Conservation (phyloP, 495 filamentous ascomycete species). For the Neurospora sp. region DNA sequence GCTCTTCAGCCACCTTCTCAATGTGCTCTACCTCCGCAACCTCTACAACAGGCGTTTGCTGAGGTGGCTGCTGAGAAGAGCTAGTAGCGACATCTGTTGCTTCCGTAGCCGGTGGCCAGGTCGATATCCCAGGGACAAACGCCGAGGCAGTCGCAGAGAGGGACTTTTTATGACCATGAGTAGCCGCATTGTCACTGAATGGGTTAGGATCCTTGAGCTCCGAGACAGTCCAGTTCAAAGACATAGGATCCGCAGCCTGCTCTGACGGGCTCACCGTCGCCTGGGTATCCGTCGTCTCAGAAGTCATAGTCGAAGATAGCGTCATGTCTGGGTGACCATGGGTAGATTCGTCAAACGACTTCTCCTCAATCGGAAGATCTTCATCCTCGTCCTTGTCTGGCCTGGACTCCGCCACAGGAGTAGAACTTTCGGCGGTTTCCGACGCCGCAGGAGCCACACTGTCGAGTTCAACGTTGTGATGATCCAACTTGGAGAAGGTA, state of each 20-base stretch:
- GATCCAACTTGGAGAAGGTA: conserved; percentile 62
- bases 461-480: conserved; percentile 47
- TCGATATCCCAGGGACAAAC: conserved; percentile 50
- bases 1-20: conserved; percentile 1
- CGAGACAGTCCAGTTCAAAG: conserved; percentile 32
- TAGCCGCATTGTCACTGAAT: conserved; percentile 27
- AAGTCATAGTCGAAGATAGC: conserved; percentile 34
- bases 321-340: conserved; percentile 28
- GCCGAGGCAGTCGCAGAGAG: conserved; percentile 60
- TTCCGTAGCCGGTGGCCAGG: conserved; percentile 25
- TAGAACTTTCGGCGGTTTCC: conserved; percentile 23
- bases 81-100: conserved; percentile 33
- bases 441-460: conserved; percentile 65
- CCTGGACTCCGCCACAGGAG: conserved; percentile 11
- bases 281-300: conserved; percentile 38
- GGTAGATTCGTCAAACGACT: conserved; percentile 38
- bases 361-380: conserved; percentile 18
- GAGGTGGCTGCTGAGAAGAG: conserved; percentile 24
- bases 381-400: conserved; percentile 17
- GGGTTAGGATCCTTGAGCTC: conserved; percentile 35
- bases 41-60: conserved; percentile 6
- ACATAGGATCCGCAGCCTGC: conserved; percentile 28
- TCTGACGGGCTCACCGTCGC: conserved; percentile 37
- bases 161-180: conserved; percentile 42
- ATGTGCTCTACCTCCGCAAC: conserved; percentile 7